A percentile compares a stretch with the other conserved stretches of the same genome.
These are phyloP conservation scores for Deinandra increscens DNA, from an alignment of 129 eudicot species.

Conservation along the genomic window DNA sequence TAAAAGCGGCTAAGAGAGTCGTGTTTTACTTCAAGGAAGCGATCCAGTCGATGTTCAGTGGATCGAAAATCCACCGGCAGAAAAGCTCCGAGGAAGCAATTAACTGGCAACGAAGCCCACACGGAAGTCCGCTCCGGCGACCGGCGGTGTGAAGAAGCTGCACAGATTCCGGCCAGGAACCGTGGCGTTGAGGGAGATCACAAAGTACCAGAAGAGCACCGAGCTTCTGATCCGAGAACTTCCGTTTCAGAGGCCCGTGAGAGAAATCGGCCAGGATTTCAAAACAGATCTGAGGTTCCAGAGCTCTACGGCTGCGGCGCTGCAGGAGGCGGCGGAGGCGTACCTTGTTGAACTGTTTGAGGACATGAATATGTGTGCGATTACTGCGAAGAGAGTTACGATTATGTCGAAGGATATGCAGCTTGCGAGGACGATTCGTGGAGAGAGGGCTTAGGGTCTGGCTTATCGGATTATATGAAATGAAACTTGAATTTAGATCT, in stretches of 20 bases:
- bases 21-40: no score
- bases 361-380: constrained; percentile 46
- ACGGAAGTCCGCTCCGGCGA: constrained; percentile 53
- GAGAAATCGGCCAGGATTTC: constrained; percentile 59
- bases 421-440: constrained; percentile 48
- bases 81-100: constrained; percentile 58
- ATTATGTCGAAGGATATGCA: constrained; percentile 60
- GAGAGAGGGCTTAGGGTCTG: constrained; percentile 50
- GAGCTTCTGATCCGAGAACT: constrained; percentile 45
- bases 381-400: constrained; percentile 53
- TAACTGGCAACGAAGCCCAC: constrained; percentile 47
- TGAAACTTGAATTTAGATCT: no score
- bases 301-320: constrained; percentile 55
- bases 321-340: constrained; percentile 54
- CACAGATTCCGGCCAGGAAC: constrained; percentile 61
- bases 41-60: no score
- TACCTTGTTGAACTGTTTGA: constrained; percentile 50
- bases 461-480: no score
- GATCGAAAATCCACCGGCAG: constrained; percentile 60
- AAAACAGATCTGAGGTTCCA: constrained; percentile 52
- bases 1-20: no score
- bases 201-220: constrained; percentile 56
- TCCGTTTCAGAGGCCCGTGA: constrained; percentile 48
- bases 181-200: constrained; percentile 46
- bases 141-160: constrained; percentile 60